Conservation (phyloP, 345 rosid genomes). For the Eutrema yunnanense region DNA sequence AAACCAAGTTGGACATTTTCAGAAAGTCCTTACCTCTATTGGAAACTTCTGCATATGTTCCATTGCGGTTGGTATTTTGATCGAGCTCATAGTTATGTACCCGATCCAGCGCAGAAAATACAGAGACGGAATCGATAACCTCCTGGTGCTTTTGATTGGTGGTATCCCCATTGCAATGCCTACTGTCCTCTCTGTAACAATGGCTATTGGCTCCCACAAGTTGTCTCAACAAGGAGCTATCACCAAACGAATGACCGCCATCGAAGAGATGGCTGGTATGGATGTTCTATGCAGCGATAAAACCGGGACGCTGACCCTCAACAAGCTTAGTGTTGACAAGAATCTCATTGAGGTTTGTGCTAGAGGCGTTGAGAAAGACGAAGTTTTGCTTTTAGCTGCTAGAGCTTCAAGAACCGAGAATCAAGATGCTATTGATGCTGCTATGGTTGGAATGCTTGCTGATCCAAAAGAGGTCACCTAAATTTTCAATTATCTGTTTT, state of each 20-base stretch:
- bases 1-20: constrained; percentile 84
- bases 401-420: constrained; percentile 84
- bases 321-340: constrained; percentile 74
- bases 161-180: constrained; percentile 95
- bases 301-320: constrained; percentile 79
- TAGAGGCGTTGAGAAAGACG: constrained; percentile 60
- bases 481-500: neutral
- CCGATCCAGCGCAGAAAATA: constrained; percentile 64
- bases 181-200: constrained; percentile 62
- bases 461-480: constrained; percentile 64
- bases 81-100: constrained; percentile 80
- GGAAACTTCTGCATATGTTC: constrained; percentile 89
- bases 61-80: constrained; percentile 53
- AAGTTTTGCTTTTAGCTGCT: constrained; percentile 66
- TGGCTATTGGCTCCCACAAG: constrained; percentile 87
- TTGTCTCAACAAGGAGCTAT: constrained; percentile 80
- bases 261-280: constrained; percentile 94
- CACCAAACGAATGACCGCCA: constrained; percentile 90
- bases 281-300: constrained; percentile 88
- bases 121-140: constrained; percentile 76
- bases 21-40: constrained; percentile 70
- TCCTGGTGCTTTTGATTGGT: constrained; percentile 81
- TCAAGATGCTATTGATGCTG: constrained; percentile 90
- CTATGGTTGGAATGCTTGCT: constrained; percentile 82
- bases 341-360: constrained; percentile 66